These are phyloP conservation scores for Pythium vanterpoolii DNA, from an alignment of 352 stramenopile species.

Conservation along the genomic window DNA sequence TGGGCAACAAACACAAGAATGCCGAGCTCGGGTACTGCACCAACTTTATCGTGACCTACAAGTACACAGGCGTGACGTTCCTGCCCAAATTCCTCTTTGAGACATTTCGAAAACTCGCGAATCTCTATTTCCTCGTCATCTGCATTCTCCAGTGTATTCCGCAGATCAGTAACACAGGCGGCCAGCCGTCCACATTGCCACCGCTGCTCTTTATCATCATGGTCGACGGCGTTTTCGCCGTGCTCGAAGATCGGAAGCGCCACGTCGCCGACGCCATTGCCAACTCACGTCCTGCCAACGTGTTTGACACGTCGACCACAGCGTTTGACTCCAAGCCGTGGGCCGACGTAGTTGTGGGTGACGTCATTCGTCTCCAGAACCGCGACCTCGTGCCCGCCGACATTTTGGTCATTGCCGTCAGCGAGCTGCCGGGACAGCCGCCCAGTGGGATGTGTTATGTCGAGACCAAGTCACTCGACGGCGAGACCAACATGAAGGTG, in stretches of 20 bases:
- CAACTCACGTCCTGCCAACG: slow-evolving; percentile 65
- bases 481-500: slow-evolving; percentile 93
- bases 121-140: slow-evolving; percentile 93
- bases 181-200: slow-evolving; percentile 82
- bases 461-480: slow-evolving; percentile 90
- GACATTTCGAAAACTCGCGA: slow-evolving; percentile 89
- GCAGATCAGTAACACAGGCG: slow-evolving; percentile 88
- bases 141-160: slow-evolving; percentile 86
- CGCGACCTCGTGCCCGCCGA: slow-evolving; percentile 83
- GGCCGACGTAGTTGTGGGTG: slow-evolving; percentile 83
- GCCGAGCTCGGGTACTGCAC: slow-evolving; percentile 58
- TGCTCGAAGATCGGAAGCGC: slow-evolving; percentile 86
- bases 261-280: slow-evolving; percentile 80
- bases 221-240: slow-evolving; percentile 85
- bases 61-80: slow-evolving; percentile 89
- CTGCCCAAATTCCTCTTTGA: slow-evolving; percentile 91
- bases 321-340: slow-evolving; percentile 60
- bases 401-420: slow-evolving; percentile 78
- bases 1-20: slow-evolving; percentile 60
- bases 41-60: slow-evolving; percentile 91
- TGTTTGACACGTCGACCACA: slow-evolving; percentile 44
- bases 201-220: slow-evolving; percentile 90
- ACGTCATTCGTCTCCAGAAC: slow-evolving; percentile 79
- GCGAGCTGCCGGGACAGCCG: slow-evolving; percentile 49
- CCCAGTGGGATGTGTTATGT: slow-evolving; percentile 85